phyloP scores from a whole-genome alignment of 2,329 filamentous ascomycete genomes.

The Exophiala sp. region DNA sequence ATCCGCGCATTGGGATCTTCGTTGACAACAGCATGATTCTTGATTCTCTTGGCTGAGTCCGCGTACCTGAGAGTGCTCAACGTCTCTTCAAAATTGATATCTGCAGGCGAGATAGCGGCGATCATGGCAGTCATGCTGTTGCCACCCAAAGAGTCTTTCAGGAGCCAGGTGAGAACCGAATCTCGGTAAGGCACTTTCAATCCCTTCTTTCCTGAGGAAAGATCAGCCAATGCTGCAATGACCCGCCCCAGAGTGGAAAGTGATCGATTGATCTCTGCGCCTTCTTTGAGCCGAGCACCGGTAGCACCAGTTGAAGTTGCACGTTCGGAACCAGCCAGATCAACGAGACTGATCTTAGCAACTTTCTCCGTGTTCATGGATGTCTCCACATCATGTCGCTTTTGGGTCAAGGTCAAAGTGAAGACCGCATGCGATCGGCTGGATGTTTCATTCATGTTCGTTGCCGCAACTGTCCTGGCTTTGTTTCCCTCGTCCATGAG shows the following conservation, averaged over 20 bases:
- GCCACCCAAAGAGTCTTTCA: conserved; percentile 94
- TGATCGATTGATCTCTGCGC: conserved; percentile 96
- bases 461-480: conserved; percentile 91
- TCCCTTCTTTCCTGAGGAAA: conserved; percentile 75
- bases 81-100: conserved; percentile 99
- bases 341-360: conserved; percentile 94
- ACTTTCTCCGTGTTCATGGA: conserved; percentile 98
- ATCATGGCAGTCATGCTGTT: conserved; percentile 99
- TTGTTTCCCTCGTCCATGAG: conserved; percentile 99
- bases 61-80: conserved; percentile 92
- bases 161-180: conserved; percentile 88
- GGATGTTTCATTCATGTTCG: conserved; percentile 99
- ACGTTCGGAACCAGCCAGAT: conserved; percentile 94
- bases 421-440: conserved; percentile 98
- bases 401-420: conserved; percentile 91
- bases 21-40: conserved; percentile 99
- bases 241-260: conserved; percentile 94
- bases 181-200: conserved; percentile 92
- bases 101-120: conserved; percentile 92
- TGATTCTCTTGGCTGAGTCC: conserved; percentile 96
- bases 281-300: conserved; percentile 89
- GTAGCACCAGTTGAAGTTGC: conserved; percentile 96
- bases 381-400: conserved; percentile 81
- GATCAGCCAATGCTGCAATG: conserved; percentile 88
- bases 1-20: conserved; percentile 98